These are phyloP conservation scores for Ogataea nakhonphanomensis DNA, from an alignment of 805 yeast genomes.

Conservation along the genomic window DNA sequence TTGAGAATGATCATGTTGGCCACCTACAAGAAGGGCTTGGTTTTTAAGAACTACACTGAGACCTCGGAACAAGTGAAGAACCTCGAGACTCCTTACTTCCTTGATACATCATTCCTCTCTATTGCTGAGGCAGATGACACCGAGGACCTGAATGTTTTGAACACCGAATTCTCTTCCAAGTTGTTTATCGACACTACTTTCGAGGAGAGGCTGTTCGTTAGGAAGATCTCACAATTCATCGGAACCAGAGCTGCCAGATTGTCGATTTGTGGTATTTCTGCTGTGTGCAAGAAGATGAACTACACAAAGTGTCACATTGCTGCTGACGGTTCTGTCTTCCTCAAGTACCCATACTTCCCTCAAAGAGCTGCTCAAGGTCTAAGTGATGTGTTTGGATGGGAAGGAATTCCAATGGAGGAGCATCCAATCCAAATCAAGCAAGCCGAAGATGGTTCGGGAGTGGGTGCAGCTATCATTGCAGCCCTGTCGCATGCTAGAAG, in stretches of 20 bases:
- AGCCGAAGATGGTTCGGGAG: constrained; percentile 99
- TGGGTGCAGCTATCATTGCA: constrained; percentile 97
- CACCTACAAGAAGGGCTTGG: constrained; percentile 56
- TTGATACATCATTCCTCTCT: constrained; percentile 90
- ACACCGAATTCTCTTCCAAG: constrained; percentile 56
- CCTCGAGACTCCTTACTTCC: constrained; percentile 61
- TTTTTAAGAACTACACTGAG: constrained; percentile 54
- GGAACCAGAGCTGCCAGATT: constrained; percentile 95
- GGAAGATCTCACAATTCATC: constrained; percentile 79
- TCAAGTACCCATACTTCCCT: constrained; percentile 91
- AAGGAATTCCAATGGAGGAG: constrained; percentile 36
- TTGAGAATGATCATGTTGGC: constrained; percentile 79
- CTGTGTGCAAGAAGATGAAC: constrained; percentile 86
- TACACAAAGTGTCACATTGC: constrained; percentile 82
- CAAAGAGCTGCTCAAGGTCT: constrained; percentile 91
- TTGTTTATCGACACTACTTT: constrained; percentile 66
- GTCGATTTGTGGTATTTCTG: constrained; percentile 95
- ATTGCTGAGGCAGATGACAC: constrained; percentile 86
- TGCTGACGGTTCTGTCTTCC: constrained; percentile 95
- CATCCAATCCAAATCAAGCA: constrained; percentile 85
- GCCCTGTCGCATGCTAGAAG: constrained; percentile 86
- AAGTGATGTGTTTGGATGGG: constrained; percentile 90
- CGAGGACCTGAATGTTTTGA: constrained; percentile 76
- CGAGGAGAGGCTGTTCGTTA: constrained; percentile 80
- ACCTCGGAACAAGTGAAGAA: constrained; percentile 56